Base-by-base conservation (phyloP, 306 rosid genomes). In the Chamaecrista fasciculata region DNA sequence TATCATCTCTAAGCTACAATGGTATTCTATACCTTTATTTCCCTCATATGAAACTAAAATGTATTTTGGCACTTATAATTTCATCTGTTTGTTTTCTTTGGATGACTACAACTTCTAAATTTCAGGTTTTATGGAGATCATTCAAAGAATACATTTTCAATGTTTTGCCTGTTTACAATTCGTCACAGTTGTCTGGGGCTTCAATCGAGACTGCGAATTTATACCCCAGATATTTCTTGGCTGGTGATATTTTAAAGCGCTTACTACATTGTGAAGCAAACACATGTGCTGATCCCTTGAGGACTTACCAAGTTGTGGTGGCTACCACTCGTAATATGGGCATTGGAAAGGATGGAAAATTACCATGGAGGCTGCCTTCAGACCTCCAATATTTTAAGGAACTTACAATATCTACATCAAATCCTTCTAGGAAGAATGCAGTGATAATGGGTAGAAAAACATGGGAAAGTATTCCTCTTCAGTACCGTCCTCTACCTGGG, bases 391-490 rank as follows among this genome's bases (percentile, higher is more conserved):
- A 75, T 70, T 87, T 87, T 33, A 87, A 80, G 82, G 81, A 80
- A 25, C 18, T 84, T 42, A 87, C 92, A 11, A 34, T 29, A 28
- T 33, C 84, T 11, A 78, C 89, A 25, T 80, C 80, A 1, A 81
- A 84, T 82, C 66, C 82, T 2, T 86, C 69, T n/a, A 87, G 76
- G 48, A 84, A 71, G 77, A 87, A 87, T 73, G 92, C 89, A 2
- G 60, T 87, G 39, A 23, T 87, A 70, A 87, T 87, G 92, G 89
- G 89, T 48, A 78, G 92, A 64, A 84, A 82, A 63, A 82, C 92
- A 58, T 87, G 92, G 92, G 92, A 87, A 79, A 75, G 86, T 74
- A 82, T 84, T 69, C 84, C 81, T 11, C 51, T 55, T 42, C 71
- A 72, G 74, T 46, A 70, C 56, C 78, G 76, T 19, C 92, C 92